A percentile compares a stretch with the other conserved stretches of the same genome.
Conservation (phyloP, 495 filamentous ascomycete species). For the Clavariopsis aquatica region DNA sequence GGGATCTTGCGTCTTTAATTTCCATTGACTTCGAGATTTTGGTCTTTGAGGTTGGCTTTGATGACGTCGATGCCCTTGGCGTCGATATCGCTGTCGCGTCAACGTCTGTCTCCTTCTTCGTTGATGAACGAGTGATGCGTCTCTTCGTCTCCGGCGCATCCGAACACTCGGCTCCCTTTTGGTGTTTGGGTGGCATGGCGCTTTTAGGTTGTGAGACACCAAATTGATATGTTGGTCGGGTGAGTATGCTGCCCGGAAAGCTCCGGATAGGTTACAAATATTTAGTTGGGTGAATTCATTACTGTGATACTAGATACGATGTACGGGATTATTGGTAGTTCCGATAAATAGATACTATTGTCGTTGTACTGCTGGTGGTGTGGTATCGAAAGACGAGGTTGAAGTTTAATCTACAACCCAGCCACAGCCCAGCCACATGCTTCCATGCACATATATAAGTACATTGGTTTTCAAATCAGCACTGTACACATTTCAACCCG, state of each 20-base stretch:
- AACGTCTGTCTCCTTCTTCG: not conserved
- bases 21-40: not conserved
- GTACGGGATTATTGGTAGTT: no score
- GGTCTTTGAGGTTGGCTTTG: not conserved
- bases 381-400: no score
- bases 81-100: not conserved
- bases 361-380: not conserved
- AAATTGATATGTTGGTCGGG: not conserved
- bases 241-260: not conserved
- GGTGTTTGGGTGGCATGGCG: conserved; percentile 4
- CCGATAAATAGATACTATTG: not conserved
- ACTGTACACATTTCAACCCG: no score
- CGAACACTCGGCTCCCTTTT: not conserved
- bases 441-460: no score
- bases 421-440: not conserved
- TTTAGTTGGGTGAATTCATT: no score
- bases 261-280: no score
- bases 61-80: not conserved
- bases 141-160: conserved; percentile 3
- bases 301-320: no score
- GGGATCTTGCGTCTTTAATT: not conserved
- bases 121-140: conserved; percentile 9
- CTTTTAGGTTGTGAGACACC: no score
- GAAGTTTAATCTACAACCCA: not conserved
- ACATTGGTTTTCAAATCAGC: no score